phyloP scores from a whole-genome alignment of 352 stramenopile genomes.

The Phytophthora aleatoria region DNA sequence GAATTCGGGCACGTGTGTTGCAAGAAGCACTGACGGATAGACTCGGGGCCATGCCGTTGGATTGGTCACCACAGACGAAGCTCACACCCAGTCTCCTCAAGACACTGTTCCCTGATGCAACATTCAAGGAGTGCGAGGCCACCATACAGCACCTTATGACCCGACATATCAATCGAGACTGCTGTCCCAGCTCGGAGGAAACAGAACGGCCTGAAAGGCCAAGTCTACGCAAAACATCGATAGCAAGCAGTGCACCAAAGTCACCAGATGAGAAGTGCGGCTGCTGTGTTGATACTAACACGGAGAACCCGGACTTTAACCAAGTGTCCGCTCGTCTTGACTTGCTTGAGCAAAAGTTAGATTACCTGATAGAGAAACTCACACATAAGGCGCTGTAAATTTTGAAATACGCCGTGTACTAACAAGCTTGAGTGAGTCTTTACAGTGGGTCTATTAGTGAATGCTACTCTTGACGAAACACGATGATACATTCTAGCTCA shows the following conservation, averaged over 20 bases:
- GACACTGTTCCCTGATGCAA: slow-evolving; percentile 22
- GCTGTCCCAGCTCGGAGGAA: slow-evolving; percentile 20
- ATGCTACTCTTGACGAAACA: slow-evolving; percentile 31
- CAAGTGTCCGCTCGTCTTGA: slow-evolving; percentile 14
- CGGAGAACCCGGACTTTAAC: slow-evolving; percentile 4
- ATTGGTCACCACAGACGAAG: slow-evolving; percentile 19
- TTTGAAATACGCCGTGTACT: background rate
- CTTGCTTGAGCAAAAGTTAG: slow-evolving; percentile 21
- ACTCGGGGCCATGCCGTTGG: slow-evolving; percentile 22
- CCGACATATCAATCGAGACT: slow-evolving; percentile 10
- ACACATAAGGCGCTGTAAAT: slow-evolving; percentile 5
- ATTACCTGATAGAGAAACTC: slow-evolving; percentile 29
- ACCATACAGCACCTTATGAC: slow-evolving; percentile 23
- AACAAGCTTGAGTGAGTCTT: background rate
- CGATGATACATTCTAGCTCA: slow-evolving; percentile 31
- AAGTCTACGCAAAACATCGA: slow-evolving; percentile 13
- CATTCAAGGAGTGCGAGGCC: slow-evolving; percentile 22
- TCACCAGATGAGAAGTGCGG: slow-evolving; percentile 3
- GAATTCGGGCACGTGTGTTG: slow-evolving; percentile 28
- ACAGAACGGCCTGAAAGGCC: slow-evolving; percentile 1
- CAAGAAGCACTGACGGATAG: slow-evolving; percentile 20
- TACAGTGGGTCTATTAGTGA: background rate
- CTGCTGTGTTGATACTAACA: background rate
- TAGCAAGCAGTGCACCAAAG: slow-evolving; percentile 7
- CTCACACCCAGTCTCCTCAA: slow-evolving; percentile 22